Evolutionary conservation across 371 early-diverging fungal genomes (phyloP), one percentile per base, ranked within the genome.

Genomic region (Gilbertella persicaria): DNA sequence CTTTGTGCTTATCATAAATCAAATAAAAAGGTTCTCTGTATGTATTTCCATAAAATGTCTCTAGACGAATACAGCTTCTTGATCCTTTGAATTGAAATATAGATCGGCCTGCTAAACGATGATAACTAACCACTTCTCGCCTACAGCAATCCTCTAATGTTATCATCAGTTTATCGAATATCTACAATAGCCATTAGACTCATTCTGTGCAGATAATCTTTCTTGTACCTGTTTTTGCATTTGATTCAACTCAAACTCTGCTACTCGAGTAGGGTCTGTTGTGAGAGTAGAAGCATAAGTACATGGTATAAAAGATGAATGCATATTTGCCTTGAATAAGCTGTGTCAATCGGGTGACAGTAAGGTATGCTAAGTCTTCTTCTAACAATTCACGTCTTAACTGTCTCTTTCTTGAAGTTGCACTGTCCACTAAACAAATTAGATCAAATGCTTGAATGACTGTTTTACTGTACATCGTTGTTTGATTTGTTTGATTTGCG

Each of bases 1-100:
- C 19, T 50, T 55, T 29, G n/a, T 46, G 30, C 35, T 41, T 49
- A 17, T 28, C n/a, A 29, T 58, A 60, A 9, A 62, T 19, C n/a
- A 69, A 28, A 45, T 75, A 75, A 37, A 67, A 75, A 0, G 70
- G 64, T 14, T 75, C 76, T 20, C 51, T 62, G 35, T 63, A 75
- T 23, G 42, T 33, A 41, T 57, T 62, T 12, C 53, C n/a, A 50
- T 71, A 75, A 49, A 69, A 75, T n/a, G 76, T 75, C 14, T 75
- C 76, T n/a, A 75, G 33, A 7, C 76, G 65, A 9, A 75, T 58
- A 33, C 68, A 67, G 1, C 37, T 51, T 26, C 61, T 58, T 0
- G 49, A 21, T 2, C 53, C 44, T 20, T 66, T 66, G 19, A 65
- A 69, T 3, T 48, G 47, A 36, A 72, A 71, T n/a, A 52, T 54